These are phyloP conservation scores for Calonectria montana DNA, from an alignment of 2,329 filamentous ascomycete genomes.

Conservation along the genomic window DNA sequence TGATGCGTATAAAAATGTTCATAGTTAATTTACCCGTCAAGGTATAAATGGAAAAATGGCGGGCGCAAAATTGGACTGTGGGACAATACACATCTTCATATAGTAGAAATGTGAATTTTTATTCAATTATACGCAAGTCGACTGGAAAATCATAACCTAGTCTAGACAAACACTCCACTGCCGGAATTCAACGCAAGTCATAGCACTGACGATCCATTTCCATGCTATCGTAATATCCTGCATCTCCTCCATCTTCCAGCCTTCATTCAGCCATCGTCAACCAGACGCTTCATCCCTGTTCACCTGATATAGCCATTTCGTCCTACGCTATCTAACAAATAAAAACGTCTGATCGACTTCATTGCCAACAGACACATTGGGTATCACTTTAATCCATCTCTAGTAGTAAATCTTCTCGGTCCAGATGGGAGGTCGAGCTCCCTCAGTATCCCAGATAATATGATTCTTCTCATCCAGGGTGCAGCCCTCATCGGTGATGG, in stretches of 20 bases:
- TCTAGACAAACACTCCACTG: constrained; percentile 1
- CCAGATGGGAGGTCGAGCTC: constrained; percentile 57
- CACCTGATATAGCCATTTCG: neutral
- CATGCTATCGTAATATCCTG: neutral
- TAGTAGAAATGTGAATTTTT: no score
- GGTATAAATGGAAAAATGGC: no score
- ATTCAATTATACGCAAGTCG: neutral
- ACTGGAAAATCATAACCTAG: constrained; percentile 31
- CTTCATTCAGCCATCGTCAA: neutral
- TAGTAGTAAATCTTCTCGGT: constrained; percentile 59
- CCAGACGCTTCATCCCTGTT: neutral
- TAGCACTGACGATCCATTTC: constrained; percentile 3
- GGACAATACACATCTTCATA: no score
- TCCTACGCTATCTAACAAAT: constrained; percentile 17
- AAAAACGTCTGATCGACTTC: constrained; percentile 38
- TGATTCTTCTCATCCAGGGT: constrained; percentile 73
- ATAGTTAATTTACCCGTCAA: no score
- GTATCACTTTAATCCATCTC: constrained; percentile 40
- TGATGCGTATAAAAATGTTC: no score
- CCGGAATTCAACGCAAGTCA: neutral
- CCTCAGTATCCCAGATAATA: constrained; percentile 55
- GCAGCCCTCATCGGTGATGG: constrained; percentile 79
- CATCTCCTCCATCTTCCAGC: neutral
- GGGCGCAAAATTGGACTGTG: no score
- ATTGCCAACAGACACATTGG: constrained; percentile 37